These are phyloP conservation scores for Neonectria sp. DNA, from an alignment of 2,329 filamentous ascomycete genomes.

Conservation along the genomic window DNA sequence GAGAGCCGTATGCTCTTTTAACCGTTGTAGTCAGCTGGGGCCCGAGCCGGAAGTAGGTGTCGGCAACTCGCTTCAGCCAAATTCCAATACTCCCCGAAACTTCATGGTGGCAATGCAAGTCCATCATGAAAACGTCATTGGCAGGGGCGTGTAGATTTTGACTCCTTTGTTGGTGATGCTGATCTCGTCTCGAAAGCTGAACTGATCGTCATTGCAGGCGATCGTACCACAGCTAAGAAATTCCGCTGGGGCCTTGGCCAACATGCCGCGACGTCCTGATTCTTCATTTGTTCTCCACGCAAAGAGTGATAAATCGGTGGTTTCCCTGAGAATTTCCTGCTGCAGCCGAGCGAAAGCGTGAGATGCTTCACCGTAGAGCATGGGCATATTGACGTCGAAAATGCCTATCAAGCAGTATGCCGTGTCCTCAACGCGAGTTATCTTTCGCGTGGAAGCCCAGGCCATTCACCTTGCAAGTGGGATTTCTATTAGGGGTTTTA, in stretches of 20 bases:
- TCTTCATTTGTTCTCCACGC: background rate
- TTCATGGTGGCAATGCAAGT: background rate
- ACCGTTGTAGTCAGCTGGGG: background rate
- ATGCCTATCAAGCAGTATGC: background rate
- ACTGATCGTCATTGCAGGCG: background rate
- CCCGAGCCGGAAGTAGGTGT: background rate
- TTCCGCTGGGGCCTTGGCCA: background rate
- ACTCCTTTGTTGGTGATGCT: constrained; percentile 3
- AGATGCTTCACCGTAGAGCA: background rate
- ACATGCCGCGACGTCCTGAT: background rate
- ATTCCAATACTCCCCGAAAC: background rate
- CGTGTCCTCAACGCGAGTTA: background rate
- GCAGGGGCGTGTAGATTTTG: background rate
- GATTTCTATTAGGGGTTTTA: background rate
- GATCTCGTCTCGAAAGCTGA: constrained; percentile 4
- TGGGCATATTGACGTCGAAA: background rate
- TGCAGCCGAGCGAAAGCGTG: background rate
- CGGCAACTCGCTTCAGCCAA: background rate
- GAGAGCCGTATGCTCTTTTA: too few relatives aligned
- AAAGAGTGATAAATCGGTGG: background rate
- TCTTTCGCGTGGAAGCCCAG: background rate
- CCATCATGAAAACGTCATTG: background rate
- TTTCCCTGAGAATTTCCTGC: background rate
- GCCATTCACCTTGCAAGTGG: background rate
- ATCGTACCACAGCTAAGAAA: background rate